These are phyloP conservation scores for Lachancea waltii DNA, from an alignment of 805 yeast genomes.

Conservation along the genomic window DNA sequence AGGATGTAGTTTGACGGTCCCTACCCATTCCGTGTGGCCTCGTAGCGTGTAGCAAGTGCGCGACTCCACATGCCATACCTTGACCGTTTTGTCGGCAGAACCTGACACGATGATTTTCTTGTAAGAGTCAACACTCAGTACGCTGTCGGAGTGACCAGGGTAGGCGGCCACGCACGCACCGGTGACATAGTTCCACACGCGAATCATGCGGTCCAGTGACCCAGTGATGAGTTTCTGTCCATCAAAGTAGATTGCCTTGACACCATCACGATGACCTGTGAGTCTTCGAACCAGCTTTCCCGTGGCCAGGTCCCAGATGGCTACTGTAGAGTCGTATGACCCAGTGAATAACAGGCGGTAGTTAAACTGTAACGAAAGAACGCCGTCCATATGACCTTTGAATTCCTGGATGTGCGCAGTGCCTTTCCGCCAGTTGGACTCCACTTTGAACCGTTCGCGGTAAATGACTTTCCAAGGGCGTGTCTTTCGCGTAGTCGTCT, in stretches of 20 bases:
- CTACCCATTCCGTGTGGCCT: constrained; percentile 92
- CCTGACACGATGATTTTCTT: constrained; percentile 85
- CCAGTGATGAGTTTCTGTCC: constrained; percentile 87
- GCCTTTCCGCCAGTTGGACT: constrained; percentile 92
- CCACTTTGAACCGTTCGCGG: constrained; percentile 83
- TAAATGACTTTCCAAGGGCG: constrained; percentile 96
- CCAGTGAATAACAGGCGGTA: constrained; percentile 82
- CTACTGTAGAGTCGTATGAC: constrained; percentile 82
- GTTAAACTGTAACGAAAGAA: constrained; percentile 80
- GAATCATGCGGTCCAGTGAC: constrained; percentile 82
- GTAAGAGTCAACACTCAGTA: constrained; percentile 74
- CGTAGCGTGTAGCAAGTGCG: constrained; percentile 87
- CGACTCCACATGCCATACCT: constrained; percentile 94
- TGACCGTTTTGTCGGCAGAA: constrained; percentile 84
- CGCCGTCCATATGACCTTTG: constrained; percentile 80
- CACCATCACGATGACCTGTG: constrained; percentile 84
- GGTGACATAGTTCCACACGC: constrained; percentile 93
- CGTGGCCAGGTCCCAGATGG: constrained; percentile 86
- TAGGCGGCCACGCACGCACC: constrained; percentile 93
- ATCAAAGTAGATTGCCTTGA: constrained; percentile 78
- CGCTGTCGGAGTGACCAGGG: constrained; percentile 85
- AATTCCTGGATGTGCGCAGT: constrained; percentile 56
- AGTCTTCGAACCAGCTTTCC: constrained; percentile 74
- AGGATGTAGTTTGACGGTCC: constrained; percentile 79
- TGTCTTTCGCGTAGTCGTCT: constrained; percentile 25